Conservation (phyloP, 2,329 filamentous ascomycete genomes). For the Domatiomyces globalis region DNA sequence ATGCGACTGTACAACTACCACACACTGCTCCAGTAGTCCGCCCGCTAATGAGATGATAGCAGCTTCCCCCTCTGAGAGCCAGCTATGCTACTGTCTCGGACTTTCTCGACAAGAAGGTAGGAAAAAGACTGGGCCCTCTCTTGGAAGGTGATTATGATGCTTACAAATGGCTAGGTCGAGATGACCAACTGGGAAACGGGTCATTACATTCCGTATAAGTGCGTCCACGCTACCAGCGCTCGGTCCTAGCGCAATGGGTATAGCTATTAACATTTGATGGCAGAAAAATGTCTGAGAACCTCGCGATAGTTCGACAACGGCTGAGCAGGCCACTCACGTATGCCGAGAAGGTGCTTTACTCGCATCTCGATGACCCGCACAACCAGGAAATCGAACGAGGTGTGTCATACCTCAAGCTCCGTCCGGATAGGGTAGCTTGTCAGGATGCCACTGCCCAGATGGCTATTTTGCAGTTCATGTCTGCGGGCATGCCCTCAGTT, state of each 20-base stretch:
- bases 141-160: background rate
- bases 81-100: conserved; percentile 39
- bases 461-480: conserved; percentile 99
- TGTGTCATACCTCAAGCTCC: conserved; percentile 87
- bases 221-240: conserved; percentile 17
- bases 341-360: conserved; percentile 98
- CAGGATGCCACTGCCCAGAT: conserved; percentile 99
- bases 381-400: conserved; percentile 94
- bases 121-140: conserved; percentile 3
- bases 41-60: conserved; percentile 19
- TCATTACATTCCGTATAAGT: conserved; percentile 95
- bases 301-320: conserved; percentile 73
- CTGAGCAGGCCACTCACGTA: conserved; percentile 88
- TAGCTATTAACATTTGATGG: conserved; percentile 5
- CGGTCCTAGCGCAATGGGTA: background rate
- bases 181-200: conserved; percentile 94
- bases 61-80: conserved; percentile 12
- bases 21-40: background rate
- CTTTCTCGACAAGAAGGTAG: conserved; percentile 63
- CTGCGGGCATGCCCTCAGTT: conserved; percentile 86
- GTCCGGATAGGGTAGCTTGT: conserved; percentile 94
- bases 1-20: conserved; percentile 1
- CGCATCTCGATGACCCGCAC: conserved; percentile 92
- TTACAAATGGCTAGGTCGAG: conserved; percentile 46
- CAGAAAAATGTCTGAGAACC: conserved; percentile 98